Evolutionary conservation across 78 protist genomes (phyloP), one percentile per base, ranked within the genome.

Genomic region (Dictyostelium firmibasis): DNA sequence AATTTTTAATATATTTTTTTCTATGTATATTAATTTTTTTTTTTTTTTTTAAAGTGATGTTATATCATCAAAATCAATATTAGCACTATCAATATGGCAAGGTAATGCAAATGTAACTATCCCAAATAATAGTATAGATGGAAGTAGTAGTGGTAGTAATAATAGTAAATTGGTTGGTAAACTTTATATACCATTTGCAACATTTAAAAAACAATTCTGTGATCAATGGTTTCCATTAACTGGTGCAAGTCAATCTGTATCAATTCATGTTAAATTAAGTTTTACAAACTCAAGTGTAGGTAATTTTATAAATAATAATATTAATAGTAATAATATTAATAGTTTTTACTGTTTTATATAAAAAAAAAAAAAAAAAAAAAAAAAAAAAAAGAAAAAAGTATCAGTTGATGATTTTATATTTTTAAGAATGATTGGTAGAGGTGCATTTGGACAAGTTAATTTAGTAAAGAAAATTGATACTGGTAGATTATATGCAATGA

Each of bases 401-500:
- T 35, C 89, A 62, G 72, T 81, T 23, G 88, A 97, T 31, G 98
- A 97, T 91, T 97, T 95, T 86, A 81, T 89, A 33, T 77, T 93
- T 33, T 62, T 97, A 27, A 69, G 82, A 29, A 96, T 97, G 94
- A 81, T 97, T 79, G 98, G 98, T 27, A 77, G 72, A 43, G 98
- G 98, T 38, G 85, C 95, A 41, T 97, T 97, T 84, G 98, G 97
- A 81, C 83, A 96, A 67, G 96, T 93, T 36, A 94, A 94, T 86
- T 83, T 89, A 18, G 98, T 94, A 10, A 64, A 79, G 35, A 95
- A 95, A 67, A 86, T 95, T n/a, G 97, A 91, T 50, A 83, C 93
- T 20, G 86, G 91, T 35, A 69, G 96, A 31, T 13, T 96, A 11
- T 97, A 92, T 78, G 98, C 98, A 43, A 96, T 97, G 98, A 97